Percentiles rank a stretch among this genome's conserved stretches.
phyloP scores from a whole-genome alignment of 2,329 filamentous ascomycete species.

The Diplodia corticola region DNA sequence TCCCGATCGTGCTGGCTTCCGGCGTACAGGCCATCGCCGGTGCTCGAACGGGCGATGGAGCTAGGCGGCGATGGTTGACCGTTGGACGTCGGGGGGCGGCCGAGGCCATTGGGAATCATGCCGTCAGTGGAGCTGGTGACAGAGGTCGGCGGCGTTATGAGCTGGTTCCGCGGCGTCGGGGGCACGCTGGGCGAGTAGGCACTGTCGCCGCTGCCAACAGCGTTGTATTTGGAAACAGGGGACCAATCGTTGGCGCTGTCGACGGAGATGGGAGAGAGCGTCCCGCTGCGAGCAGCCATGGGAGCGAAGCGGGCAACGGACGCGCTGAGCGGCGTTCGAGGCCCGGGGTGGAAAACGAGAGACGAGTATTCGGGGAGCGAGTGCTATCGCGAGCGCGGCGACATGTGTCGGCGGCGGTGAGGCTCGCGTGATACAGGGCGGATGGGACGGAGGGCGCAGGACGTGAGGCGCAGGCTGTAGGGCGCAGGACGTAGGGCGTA shows the following conservation, averaged over 20 bases:
- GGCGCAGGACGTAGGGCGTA: no score
- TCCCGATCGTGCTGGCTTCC: constrained; percentile 54
- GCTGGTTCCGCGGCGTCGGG: constrained; percentile 32
- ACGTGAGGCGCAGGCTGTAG: no score
- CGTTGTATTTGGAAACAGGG: constrained; percentile 42
- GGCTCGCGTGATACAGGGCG: neutral
- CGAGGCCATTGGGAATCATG: constrained; percentile 56
- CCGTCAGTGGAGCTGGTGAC: constrained; percentile 43
- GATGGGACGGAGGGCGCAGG: constrained; percentile 1
- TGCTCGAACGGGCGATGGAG: constrained; percentile 82
- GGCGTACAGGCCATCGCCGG: constrained; percentile 68
- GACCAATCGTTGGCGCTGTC: constrained; percentile 43
- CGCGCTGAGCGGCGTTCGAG: constrained; percentile 6
- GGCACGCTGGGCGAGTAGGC: constrained; percentile 41
- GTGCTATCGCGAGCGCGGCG: constrained; percentile 10
- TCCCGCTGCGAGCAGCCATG: constrained; percentile 42
- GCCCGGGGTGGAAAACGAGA: neutral
- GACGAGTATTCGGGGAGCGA: neutral
- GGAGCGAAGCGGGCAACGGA: constrained; percentile 4
- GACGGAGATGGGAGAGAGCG: constrained; percentile 43
- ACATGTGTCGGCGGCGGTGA: constrained; percentile 11
- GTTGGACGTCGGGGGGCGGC: constrained; percentile 34
- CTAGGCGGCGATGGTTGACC: constrained; percentile 78
- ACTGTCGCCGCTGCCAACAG: constrained; percentile 37
- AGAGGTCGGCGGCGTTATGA: constrained; percentile 38